Conservation (phyloP, 2,329 filamentous ascomycete genomes). For the Aspergillus amoenus region DNA sequence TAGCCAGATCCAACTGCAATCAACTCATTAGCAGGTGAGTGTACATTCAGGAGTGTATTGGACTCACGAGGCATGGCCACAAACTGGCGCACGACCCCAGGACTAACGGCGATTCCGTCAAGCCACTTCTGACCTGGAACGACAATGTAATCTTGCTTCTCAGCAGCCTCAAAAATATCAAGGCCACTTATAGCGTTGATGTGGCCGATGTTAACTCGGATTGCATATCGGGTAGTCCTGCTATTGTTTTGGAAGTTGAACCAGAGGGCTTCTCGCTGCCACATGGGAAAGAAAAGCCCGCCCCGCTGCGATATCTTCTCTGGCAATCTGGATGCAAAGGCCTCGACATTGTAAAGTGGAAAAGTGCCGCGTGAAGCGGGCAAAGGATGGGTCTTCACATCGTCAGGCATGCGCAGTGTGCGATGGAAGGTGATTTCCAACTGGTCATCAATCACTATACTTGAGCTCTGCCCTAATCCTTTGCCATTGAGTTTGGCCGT, state of each 20-base stretch:
- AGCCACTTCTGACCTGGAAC: background rate
- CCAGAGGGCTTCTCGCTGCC: conserved; percentile 1
- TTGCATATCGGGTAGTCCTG: background rate
- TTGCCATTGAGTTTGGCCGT: background rate
- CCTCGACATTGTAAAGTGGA: background rate
- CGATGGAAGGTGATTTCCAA: background rate
- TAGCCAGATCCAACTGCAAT: background rate
- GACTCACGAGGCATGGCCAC: background rate
- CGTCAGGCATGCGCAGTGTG: conserved; percentile 1
- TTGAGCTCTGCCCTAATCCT: background rate
- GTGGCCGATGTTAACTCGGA: background rate
- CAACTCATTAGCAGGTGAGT: background rate
- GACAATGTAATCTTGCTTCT: background rate
- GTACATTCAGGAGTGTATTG: background rate
- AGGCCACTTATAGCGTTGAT: background rate
- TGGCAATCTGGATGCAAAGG: background rate
- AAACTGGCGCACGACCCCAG: conserved; percentile 2
- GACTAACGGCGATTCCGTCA: background rate
- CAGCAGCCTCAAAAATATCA: background rate
- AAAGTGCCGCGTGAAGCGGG: background rate
- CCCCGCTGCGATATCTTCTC: background rate
- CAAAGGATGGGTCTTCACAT: background rate
- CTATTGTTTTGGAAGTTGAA: background rate
- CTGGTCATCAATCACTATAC: background rate
- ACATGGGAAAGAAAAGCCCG: conserved; percentile 1